phyloP scores from a whole-genome alignment of 768 basidiomycete genomes.

The Calocera cornea region DNA sequence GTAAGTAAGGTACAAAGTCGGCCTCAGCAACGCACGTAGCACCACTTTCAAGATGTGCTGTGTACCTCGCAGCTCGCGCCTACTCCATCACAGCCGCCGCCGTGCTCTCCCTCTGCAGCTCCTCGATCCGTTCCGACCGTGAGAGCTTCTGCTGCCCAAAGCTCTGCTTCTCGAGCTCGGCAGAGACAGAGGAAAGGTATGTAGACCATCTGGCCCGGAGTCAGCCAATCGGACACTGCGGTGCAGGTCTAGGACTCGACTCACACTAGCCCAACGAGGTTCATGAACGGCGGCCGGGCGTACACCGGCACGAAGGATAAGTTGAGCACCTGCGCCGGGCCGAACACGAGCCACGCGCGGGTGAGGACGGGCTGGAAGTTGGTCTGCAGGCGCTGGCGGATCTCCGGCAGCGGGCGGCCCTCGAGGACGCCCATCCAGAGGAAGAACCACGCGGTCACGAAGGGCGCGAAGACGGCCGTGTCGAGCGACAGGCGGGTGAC shows the following conservation, averaged over 20 bases:
- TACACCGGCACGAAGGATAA: slow-evolving; percentile 15
- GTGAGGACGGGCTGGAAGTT: slow-evolving; percentile 3
- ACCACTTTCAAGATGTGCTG: no score
- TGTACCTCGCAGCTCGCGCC: no score
- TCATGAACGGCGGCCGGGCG: slow-evolving; percentile 18
- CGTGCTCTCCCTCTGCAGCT: neutral
- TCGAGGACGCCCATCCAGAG: slow-evolving; percentile 10
- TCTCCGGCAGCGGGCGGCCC: slow-evolving; percentile 9
- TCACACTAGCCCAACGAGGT: slow-evolving; percentile 5
- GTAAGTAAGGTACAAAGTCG: no score
- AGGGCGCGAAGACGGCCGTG: slow-evolving; percentile 14
- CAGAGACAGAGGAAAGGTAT: neutral
- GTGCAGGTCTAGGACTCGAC: no score
- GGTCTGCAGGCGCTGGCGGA: slow-evolving; percentile 15
- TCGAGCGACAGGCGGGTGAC: slow-evolving; percentile 10
- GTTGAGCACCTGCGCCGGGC: slow-evolving; percentile 12
- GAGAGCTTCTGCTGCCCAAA: neutral
- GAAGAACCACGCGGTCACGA: slow-evolving; percentile 16
- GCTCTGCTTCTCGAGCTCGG: neutral
- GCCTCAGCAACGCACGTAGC: no score
- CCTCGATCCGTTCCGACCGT: neutral
- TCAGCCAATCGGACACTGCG: neutral
- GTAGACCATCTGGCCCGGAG: neutral
- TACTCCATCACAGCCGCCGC: neutral
- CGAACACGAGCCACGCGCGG: slow-evolving; percentile 12